Evolutionary conservation across 805 yeast genomes (phyloP), one percentile per base, ranked within the genome.

Genomic region (Saccharomycopsis schoenii): DNA sequence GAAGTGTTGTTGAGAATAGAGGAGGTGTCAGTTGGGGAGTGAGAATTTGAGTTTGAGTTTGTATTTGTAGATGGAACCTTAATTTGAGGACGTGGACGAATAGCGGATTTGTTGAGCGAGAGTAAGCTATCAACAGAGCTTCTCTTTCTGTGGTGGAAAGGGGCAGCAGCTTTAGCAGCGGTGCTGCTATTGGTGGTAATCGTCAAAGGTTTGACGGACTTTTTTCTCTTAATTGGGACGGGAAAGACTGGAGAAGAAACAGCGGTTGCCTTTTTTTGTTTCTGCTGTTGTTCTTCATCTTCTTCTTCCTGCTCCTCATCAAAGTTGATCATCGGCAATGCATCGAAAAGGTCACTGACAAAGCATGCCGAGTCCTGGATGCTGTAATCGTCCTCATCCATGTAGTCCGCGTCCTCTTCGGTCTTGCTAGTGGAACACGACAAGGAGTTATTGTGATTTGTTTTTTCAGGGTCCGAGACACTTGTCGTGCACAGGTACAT

Each of bases 101-200:
- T 63, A 10, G 65, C 65, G 2, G 64, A 58, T 50, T 63, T 63
- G 41, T 63, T 63, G 56, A 63, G 60, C 2, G 63, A 58, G 17
- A 63, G 41, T 34, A 63, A 57, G 50, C 60, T 58, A 47, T 55
- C 64, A 39, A 61, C 61, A 1, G 65, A 63, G 34, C 55, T 56
- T 39, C 63, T 25, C 55, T 29, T 29, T 19, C 34, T 19, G 34
- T 47, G 52, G 24, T 47, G 52, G 9, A 47, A 15, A 41, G 21
- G 11, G 10, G 19, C 29, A 10, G 10, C 19, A 1, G 42, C 6
- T 14, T 40, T 21, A 21, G 37, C 19, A 21, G 39, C 15, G 3
- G 47, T 55, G 15, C 24, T 37, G 17, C 19, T 55, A 36, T 5
- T 14, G 2, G 29, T 21, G 2, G 29, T 19, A n/a, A 47, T 17